phyloP scores from a whole-genome alignment of 257 asterid species.

The Oldenlandia corymbosa region DNA sequence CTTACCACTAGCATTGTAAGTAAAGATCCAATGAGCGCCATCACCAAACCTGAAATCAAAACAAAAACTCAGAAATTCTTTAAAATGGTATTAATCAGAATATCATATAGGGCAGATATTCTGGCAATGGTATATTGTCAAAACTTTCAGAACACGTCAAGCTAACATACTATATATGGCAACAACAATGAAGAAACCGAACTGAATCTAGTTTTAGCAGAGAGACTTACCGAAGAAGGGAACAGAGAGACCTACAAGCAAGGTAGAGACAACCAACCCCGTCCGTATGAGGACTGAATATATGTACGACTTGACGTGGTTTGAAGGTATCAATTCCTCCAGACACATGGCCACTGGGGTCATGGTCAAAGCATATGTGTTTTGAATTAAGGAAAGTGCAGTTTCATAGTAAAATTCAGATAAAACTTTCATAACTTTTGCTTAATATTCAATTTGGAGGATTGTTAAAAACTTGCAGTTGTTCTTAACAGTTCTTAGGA shows the following conservation, averaged over 20 bases:
- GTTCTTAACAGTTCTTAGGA: neutral
- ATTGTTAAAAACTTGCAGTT: no score
- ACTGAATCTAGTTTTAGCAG: no score
- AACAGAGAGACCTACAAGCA: constrained; percentile 62
- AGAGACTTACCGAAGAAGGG: constrained; percentile 74
- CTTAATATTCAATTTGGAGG: no score
- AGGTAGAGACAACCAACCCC: constrained; percentile 66
- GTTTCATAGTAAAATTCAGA: neutral
- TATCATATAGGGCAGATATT: no score
- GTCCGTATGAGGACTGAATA: constrained; percentile 71
- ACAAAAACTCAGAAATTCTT: neutral
- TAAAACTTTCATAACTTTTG: no score
- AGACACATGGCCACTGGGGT: constrained; percentile 91
- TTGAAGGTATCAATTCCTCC: constrained; percentile 77
- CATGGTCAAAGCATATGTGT: constrained; percentile 82
- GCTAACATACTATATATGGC: neutral
- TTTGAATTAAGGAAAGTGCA: constrained; percentile 36
- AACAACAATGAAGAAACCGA: neutral
- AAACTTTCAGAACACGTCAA: neutral
- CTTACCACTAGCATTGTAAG: constrained; percentile 94
- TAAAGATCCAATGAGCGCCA: constrained; percentile 82
- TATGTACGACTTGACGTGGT: constrained; percentile 41
- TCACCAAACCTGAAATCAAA: constrained; percentile 54
- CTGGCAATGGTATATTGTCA: neutral
- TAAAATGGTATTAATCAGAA: no score